Base-by-base conservation (phyloP, 169 alveolate genomes). In the Besnoitia besnoiti region DNA sequence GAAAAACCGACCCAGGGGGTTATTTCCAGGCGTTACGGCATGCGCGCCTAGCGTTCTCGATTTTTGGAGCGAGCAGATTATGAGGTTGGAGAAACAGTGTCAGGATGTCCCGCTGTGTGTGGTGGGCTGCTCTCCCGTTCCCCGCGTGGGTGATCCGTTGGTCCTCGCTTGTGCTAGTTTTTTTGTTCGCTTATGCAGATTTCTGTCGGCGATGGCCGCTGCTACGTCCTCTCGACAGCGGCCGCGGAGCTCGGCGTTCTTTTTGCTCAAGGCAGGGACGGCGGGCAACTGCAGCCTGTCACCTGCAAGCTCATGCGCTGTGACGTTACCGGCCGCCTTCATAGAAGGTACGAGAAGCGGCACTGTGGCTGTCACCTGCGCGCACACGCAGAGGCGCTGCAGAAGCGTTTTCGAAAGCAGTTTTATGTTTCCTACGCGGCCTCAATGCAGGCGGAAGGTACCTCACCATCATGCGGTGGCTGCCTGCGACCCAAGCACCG, bases 261-360 rank as follows among this genome's bases (percentile, higher is more conserved):
- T 24, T 67, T 33, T n/a, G 80, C 80, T 33, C 80, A 67, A 67
- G 80, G 80, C 46, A 67, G n/a, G 19, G 80, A 67, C 14, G 80
- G 80, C 39, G 44, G 80, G 7, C 80, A 67, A 16, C 80, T 67
- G 80, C 80, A 35, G 19, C 80, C 80, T 35, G 80, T 67, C 42
- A 67, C 80, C 44, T 35, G 80, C 42, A 30, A 3, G 80, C 80
- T 67, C 46, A 67, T 67, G 80, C 80, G 80, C n/a, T 67, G 80
- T 42, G 80, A 67, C 44, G 24, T 67, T 35, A 67, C 80, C 21
- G 80, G 80, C 46, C 39, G 44, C 44, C 42, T 67, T 35, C 42
- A 67, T 37, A 67, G n/a, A 67, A 67, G 47, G 80, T 33, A 35
- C 40, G 4, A 67, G 21, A 4, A n/a, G 21, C 10, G 10, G 44